Evolutionary conservation across 306 rosid genomes (phyloP).

Genomic region (Medicago ruthenica): DNA sequence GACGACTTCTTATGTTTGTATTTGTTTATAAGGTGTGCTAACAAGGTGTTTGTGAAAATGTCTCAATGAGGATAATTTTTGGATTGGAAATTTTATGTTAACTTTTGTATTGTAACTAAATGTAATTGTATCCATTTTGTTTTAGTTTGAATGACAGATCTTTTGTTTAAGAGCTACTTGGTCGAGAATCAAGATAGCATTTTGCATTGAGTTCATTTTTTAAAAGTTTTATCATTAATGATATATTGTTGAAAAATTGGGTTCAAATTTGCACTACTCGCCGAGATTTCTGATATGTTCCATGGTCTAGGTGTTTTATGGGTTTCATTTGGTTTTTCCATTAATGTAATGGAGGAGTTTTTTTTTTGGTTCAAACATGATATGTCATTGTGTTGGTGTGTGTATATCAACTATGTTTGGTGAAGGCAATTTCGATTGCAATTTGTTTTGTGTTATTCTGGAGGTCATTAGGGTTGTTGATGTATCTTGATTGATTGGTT

Average conservation of each 20-base stretch:
- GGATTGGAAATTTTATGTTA: neutral
- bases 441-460: neutral
- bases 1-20: neutral
- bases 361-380: neutral
- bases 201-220: neutral
- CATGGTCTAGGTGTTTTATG: neutral
- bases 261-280: neutral
- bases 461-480: neutral
- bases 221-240: neutral
- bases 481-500: neutral
- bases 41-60: slow-evolving; percentile 11
- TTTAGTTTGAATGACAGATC: neutral
- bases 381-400: neutral
- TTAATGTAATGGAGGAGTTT: neutral
- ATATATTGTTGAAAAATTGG: neutral
- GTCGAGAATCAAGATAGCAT: neutral
- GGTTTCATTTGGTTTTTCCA: neutral
- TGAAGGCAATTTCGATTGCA: neutral
- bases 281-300: neutral
- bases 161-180: neutral
- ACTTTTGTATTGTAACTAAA: neutral
- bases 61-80: neutral
- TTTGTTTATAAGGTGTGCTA: neutral
- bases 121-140: neutral
- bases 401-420: neutral